Base-by-base conservation (phyloP, 176 grass and related monocot genomes). In the Carex scoparia region DNA sequence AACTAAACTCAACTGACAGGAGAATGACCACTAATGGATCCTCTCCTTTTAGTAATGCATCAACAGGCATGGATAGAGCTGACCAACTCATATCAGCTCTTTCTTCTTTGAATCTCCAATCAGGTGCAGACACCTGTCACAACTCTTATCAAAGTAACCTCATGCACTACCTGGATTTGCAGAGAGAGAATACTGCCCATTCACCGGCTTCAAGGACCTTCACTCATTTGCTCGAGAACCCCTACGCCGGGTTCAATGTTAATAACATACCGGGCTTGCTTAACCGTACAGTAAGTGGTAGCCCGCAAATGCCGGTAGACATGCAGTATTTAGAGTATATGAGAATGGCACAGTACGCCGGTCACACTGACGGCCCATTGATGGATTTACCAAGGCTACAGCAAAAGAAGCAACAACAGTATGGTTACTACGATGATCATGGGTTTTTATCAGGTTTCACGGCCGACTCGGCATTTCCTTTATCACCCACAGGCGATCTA, bases 71-170 rank as follows among this genome's bases (percentile, higher is more conserved):
- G 37, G 87, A 70, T 33, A 86, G 86, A 90, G 71, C 78, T 69
- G 86, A 92, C 86, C 85, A 94, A 84, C 72, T 97, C 13, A 67
- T 86, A 14, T 84, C 92, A 13, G 79, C 88, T 84, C 83, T 97
- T 83, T 97, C 92, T 87, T 85, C 90, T 18, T 87, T 97, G 85
- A 90, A 90, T 66, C 84, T 97, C 55, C 93, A 92, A 82, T n/a
- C 61, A 67, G 81, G 65, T 10, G 4, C 19, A 28, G 63, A 18
- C 28, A 9, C 81, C 23, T 56, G 23, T 69, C 63, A 53, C 46
- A 54, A 15, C 64, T 56, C 79, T 9, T n/a, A 78, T 51, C 23
- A 65, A 82, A 19, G 23, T 37, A 65, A 63, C 60, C 66, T 35
- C 19, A 69, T n/a, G 28, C 11, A 28, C 23, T 83, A 69, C 31